Base-by-base conservation (phyloP, 1,284 basidiomycete genomes). In the Sanghuangporus baumii region DNA sequence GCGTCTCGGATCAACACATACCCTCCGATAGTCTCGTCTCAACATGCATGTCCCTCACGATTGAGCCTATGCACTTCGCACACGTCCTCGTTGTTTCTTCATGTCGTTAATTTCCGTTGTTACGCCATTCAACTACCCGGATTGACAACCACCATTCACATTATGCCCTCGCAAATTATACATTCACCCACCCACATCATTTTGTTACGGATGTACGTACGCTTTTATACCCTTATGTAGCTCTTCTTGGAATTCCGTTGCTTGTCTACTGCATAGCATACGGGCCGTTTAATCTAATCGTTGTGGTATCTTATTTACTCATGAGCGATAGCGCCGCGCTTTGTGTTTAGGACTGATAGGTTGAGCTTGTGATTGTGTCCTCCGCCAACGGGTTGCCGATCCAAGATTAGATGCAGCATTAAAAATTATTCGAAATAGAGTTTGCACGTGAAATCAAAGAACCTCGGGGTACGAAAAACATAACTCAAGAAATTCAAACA, bases 211-310 rank as follows among this genome's bases (percentile, higher is more conserved):
- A 16, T 62, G 56, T 62, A 54, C 57, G 56, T 62, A 52, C 55
- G 41, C 26, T 31, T 36, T 50, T 58, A 62, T 62, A 62, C 61
- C 61, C 56, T 58, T 51, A 58, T 62, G 48, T 62, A 62, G 56
- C 50, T 14, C 48, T 57, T 50, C 43, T 55, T 48, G 60, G 26
- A 31, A 47, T 61, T 40, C 37, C 14, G 31, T 18, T 34, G n/a
- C 37, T 36, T 26, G 41, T 12, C 31, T 37, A n/a, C 37, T 61
- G 2, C 23, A 23, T 23, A 57, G 54, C 54, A 43, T 56, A 57
- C 47, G 38, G 34, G 23, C 55, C 55, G 46, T 61, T 61, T 61
- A 61, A 61, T 61, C 40, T 40, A 18, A 51, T 41, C 36, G 23
- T 11, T 18, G 6, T 54, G 26, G 9, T 12, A 41, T 16, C 47